A percentile compares a stretch with the other conserved stretches of the same genome.
These are phyloP conservation scores for Coniophora puteana DNA, from an alignment of 1,284 basidiomycete genomes.

Conservation along the genomic window DNA sequence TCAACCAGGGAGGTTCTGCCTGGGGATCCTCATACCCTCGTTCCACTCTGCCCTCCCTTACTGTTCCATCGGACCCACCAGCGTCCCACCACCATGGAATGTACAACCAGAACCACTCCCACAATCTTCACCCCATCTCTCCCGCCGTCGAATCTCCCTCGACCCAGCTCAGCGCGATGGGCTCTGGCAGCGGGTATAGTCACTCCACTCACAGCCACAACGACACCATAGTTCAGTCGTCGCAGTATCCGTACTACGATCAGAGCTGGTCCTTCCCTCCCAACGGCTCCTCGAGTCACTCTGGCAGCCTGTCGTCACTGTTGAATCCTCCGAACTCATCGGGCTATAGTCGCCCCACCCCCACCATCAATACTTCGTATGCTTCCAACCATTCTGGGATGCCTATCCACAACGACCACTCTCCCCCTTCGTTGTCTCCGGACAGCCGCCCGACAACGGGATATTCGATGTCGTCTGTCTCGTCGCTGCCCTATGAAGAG, in stretches of 20 bases:
- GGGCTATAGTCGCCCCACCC: slow-evolving; percentile 53
- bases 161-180: slow-evolving; percentile 54
- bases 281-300: slow-evolving; percentile 54
- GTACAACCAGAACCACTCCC: slow-evolving; percentile 49
- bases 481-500: slow-evolving; percentile 69
- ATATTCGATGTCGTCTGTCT: slow-evolving; percentile 77
- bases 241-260: slow-evolving; percentile 54
- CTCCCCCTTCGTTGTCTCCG: slow-evolving; percentile 69
- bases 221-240: slow-evolving; percentile 43
- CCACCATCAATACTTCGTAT: slow-evolving; percentile 69
- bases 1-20: slow-evolving; percentile 49
- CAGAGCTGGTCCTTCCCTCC: slow-evolving; percentile 63
- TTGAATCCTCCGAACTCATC: slow-evolving; percentile 62
- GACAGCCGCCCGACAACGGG: slow-evolving; percentile 80
- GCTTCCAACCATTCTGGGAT: slow-evolving; percentile 62
- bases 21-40: slow-evolving; percentile 61
- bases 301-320: slow-evolving; percentile 72
- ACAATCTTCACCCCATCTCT: slow-evolving; percentile 60
- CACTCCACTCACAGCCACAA: slow-evolving; percentile 35
- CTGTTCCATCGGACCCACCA: slow-evolving; percentile 69
- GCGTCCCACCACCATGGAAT: slow-evolving; percentile 49
- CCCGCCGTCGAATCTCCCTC: slow-evolving; percentile 63
- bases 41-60: slow-evolving; percentile 72
- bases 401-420: slow-evolving; percentile 63
- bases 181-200: slow-evolving; percentile 30